Base-by-base conservation (phyloP, 139 green algal genomes). In the Coelastrella sp. region DNA sequence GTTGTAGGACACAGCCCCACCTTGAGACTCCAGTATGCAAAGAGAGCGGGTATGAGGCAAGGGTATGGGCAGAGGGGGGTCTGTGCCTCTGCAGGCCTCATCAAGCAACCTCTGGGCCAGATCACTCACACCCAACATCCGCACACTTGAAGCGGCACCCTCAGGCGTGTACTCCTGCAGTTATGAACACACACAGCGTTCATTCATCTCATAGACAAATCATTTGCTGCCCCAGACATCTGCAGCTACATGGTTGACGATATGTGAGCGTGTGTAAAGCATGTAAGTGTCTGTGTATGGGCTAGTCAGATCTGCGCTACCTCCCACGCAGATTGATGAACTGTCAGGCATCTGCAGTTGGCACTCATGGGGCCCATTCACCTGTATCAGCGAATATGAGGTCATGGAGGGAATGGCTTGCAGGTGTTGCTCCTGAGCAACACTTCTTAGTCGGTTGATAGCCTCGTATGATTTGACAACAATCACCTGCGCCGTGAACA, bases 21-120 rank as follows among this genome's bases (percentile, higher is more conserved):
- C 53, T 64, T 57, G 32, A 19, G 13, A 32, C 30, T 57, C 37
- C 67, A 51, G 34, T 76, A 45, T 50, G 34, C 17, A 51, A 9
- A 45, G 67, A 2, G 37, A 63, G 2, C 79, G 74, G 4, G 92
- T 91, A 89, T 96, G 93, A 17, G 93, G 93, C 85, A 96, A 86
- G 15, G 85, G 57, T 79, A 94, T 37, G 13, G 85, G 62, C 74
- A 96, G 89, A 3, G 89, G 78, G 8, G 76, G 50, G 79, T 96
- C 93, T 0, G 60, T 79, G 63, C 91, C 91, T 0, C 80, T 51
- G 81, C 86, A 91, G 0, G 92, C 93, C 0, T 88, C 89, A 6
- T 38, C 78, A 75, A 90, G 32, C 86, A 96, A 86, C 34, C 60
- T 48, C 9, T 79, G 81, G 0, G 90, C 90, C 0, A 63, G 83